These are phyloP conservation scores for Eucalyptus cladocalyx DNA, from an alignment of 345 rosid genomes.

Conservation along the genomic window DNA sequence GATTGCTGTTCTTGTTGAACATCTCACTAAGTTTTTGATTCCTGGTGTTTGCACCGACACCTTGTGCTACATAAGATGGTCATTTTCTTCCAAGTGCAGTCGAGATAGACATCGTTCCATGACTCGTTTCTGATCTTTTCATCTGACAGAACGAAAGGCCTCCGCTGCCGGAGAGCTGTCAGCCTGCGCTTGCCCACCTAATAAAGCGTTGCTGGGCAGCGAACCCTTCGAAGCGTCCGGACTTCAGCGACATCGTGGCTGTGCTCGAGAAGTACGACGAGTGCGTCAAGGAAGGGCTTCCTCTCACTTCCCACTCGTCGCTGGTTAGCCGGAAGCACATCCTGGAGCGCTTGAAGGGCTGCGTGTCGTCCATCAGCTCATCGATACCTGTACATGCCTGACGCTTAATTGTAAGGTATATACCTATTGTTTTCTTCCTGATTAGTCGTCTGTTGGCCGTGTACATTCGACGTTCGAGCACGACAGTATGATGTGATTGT, in stretches of 20 bases:
- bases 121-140: not conserved
- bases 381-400: conserved; percentile 79
- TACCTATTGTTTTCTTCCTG: not conserved
- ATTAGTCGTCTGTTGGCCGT: not conserved
- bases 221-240: conserved; percentile 82
- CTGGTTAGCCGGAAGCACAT: conserved; percentile 52
- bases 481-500: not conserved
- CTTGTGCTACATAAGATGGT: not conserved
- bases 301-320: conserved; percentile 64
- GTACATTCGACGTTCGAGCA: not conserved
- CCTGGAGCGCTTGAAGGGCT: conserved; percentile 64
- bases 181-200: conserved; percentile 80
- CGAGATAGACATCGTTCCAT: not conserved
- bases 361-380: conserved; percentile 49
- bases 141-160: conserved; percentile 80
- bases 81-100: not conserved
- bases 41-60: not conserved
- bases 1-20: not conserved
- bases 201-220: conserved; percentile 91
- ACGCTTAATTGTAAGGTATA: not conserved
- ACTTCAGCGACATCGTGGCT: conserved; percentile 73
- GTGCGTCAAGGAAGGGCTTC: conserved; percentile 84
- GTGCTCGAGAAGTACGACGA: conserved; percentile 76
- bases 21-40: not conserved
- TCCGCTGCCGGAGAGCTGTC: conserved; percentile 85